phyloP scores from a whole-genome alignment of 1,284 basidiomycete genomes.

The Naganishia liquefaciens region DNA sequence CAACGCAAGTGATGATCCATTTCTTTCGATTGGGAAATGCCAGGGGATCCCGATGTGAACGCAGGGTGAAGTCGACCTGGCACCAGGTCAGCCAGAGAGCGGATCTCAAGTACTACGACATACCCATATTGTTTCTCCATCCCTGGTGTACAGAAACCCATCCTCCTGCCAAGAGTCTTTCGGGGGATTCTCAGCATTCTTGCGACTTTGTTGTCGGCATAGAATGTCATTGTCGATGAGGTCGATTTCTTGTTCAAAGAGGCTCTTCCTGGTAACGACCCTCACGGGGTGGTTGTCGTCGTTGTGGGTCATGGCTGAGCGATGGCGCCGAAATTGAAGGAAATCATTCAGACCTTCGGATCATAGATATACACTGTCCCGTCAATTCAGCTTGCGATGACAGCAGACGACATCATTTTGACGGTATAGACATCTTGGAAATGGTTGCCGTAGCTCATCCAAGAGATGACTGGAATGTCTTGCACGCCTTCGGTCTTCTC shows the following conservation, averaged over 20 bases:
- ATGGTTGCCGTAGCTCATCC: conserved; percentile 7
- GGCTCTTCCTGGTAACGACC: conserved; percentile 7
- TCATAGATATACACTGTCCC: conserved; percentile 5
- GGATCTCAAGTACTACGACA: neutral
- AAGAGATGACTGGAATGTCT: conserved; percentile 10
- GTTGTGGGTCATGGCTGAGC: conserved; percentile 1
- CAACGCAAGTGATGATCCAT: conserved; percentile 63
- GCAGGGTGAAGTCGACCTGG: conserved; percentile 63
- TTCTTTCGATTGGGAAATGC: conserved; percentile 60
- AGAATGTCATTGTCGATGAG: conserved; percentile 8
- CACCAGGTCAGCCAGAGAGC: neutral
- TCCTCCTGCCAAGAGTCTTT: conserved; percentile 23
- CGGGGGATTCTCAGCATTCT: neutral
- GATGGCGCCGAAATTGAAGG: neutral
- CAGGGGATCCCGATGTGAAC: conserved; percentile 61
- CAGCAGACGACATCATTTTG: neutral
- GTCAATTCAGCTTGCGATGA: neutral
- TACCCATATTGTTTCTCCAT: conserved; percentile 30
- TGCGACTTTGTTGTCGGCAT: conserved; percentile 15
- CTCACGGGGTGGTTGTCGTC: too few relatives aligned
- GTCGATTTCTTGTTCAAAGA: conserved; percentile 15
- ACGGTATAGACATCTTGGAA: conserved; percentile 14
- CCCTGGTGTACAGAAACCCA: conserved; percentile 25
- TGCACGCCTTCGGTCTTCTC: neutral
- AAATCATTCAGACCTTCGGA: too few relatives aligned